Evolutionary conservation across 495 filamentous ascomycete genomes (phyloP).

Genomic region (Xylaria acuta): DNA sequence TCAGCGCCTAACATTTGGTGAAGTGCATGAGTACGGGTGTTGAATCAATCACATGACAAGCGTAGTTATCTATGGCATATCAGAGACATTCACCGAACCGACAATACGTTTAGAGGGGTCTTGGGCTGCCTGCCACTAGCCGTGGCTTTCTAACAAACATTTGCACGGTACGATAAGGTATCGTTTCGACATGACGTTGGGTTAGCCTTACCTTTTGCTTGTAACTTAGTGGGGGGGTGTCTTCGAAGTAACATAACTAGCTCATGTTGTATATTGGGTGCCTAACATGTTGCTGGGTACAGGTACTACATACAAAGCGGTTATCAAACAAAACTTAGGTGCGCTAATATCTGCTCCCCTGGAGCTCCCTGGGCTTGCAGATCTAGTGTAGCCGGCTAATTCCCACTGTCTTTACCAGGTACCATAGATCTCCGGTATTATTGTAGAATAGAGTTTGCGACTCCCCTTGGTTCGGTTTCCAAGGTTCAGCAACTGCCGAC

Average conservation of each 20-base stretch:
- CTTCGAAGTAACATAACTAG: slow-evolving; percentile 12
- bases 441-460: slow-evolving; percentile 21
- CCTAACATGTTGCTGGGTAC: not conserved
- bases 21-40: slow-evolving; percentile 2
- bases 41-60: slow-evolving; percentile 20
- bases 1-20: slow-evolving; percentile 22
- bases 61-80: not conserved
- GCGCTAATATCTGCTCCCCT: slow-evolving; percentile 14
- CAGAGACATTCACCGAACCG: slow-evolving; percentile 7
- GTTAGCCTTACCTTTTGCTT: not conserved
- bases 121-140: not conserved
- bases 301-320: not conserved
- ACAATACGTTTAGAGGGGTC: not conserved
- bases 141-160: not conserved
- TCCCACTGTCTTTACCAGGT: slow-evolving; percentile 18
- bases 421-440: slow-evolving; percentile 9
- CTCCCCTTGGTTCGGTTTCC: slow-evolving; percentile 21
- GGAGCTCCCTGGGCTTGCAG: slow-evolving; percentile 15
- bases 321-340: not conserved
- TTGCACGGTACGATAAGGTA: not conserved
- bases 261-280: not conserved
- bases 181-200: not conserved
- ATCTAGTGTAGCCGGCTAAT: slow-evolving; percentile 9
- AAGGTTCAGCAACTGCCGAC: slow-evolving; percentile 26
- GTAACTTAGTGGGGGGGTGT: not conserved